phyloP scores from a whole-genome alignment of 225 moss, liverwort and hornwort genomes.

The Asterella californica region DNA sequence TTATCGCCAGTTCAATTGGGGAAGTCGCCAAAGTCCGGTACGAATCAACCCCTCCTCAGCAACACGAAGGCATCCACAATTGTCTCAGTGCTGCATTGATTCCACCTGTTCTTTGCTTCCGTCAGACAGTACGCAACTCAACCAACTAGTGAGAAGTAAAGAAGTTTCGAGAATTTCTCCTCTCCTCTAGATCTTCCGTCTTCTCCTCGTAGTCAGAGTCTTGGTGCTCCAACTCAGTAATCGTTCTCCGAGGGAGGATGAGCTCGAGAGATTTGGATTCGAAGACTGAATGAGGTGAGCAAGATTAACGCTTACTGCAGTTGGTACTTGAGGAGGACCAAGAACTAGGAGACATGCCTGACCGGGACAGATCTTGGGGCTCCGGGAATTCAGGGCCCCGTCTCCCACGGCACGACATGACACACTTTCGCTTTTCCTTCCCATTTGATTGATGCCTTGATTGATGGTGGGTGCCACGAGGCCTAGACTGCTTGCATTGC shows the following conservation, averaged over 20 bases:
- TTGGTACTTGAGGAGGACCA: background rate
- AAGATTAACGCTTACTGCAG: background rate
- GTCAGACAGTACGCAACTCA: background rate
- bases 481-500: background rate
- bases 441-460: background rate
- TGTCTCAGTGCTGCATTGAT: background rate
- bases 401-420: slow-evolving; percentile 10
- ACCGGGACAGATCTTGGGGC: slow-evolving; percentile 7
- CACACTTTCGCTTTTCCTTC: background rate
- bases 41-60: background rate
- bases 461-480: background rate
- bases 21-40: background rate
- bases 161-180: background rate
- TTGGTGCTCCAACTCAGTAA: background rate
- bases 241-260: no score
- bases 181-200: background rate
- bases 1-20: background rate
- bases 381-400: slow-evolving; percentile 9
- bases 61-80: background rate
- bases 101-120: background rate
- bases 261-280: slow-evolving; percentile 1
- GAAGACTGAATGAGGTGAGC: background rate
- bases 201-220: background rate
- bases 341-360: background rate
- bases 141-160: background rate